Conservation (phyloP, 495 filamentous ascomycete genomes). For the Paragyromitra xinjiangensis region DNA sequence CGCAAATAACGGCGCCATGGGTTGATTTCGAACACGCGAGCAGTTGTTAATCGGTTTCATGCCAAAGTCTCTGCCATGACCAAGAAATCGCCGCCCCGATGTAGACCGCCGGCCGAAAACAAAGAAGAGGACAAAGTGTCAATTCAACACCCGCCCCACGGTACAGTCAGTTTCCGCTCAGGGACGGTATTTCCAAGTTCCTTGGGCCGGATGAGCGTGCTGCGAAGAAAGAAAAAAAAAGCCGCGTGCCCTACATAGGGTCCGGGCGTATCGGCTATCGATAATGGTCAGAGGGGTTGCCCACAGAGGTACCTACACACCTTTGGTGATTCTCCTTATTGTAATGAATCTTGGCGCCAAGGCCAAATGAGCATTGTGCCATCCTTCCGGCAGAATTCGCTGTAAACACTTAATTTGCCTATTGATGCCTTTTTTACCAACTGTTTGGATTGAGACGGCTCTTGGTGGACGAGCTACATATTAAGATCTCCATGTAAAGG, state of each 20-base stretch:
- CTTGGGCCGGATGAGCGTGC: conserved; percentile 6
- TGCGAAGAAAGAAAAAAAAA: conserved; percentile 5
- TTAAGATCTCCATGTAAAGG: conserved; percentile 24
- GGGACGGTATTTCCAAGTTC: conserved; percentile 5
- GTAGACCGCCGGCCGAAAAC: conserved; percentile 43
- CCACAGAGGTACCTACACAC: neutral
- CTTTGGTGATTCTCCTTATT: conserved; percentile 16
- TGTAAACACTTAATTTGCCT: conserved; percentile 34
- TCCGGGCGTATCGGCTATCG: conserved; percentile 36
- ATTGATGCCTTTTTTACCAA: conserved; percentile 10
- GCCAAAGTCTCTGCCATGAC: conserved; percentile 26
- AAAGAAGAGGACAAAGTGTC: conserved; percentile 48
- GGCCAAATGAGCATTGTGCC: conserved; percentile 20
- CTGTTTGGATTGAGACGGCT: neutral
- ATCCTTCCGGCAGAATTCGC: conserved; percentile 39
- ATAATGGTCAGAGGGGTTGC: conserved; percentile 20
- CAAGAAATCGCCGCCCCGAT: conserved; percentile 34
- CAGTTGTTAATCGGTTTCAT: conserved; percentile 22
- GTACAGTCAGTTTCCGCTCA: conserved; percentile 20
- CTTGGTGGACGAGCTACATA: conserved; percentile 12
- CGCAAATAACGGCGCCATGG: conserved; percentile 42
- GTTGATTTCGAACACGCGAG: conserved; percentile 44
- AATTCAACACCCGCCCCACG: conserved; percentile 9
- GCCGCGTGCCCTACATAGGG: conserved; percentile 12
- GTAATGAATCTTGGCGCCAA: conserved; percentile 20